Percentiles rank a stretch among this genome's conserved stretches.
Conservation (phyloP, 192 early-diverging fungal species). For the Funneliformis geosporum region DNA sequence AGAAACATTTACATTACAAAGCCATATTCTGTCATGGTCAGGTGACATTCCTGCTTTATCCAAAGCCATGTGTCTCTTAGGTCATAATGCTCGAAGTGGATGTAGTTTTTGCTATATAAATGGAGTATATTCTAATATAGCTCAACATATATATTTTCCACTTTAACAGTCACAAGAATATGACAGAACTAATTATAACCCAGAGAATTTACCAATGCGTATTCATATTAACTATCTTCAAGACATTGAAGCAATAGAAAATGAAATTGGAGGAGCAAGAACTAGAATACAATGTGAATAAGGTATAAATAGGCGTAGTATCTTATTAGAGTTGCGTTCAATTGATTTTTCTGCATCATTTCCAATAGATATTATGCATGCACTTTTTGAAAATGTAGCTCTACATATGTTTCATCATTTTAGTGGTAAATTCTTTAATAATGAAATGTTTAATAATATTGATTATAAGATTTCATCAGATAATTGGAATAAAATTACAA, state of each 20-base stretch:
- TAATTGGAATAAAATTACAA: too few species aligned
- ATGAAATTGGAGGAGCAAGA: background rate
- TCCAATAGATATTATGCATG: too few species aligned
- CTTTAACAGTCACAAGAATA: background rate
- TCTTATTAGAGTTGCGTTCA: too few species aligned
- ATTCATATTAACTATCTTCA: background rate
- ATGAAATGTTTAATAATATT: too few species aligned
- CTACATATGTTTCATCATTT: too few species aligned
- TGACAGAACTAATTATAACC: background rate
- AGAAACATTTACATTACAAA: background rate
- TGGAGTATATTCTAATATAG: background rate
- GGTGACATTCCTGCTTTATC: background rate
- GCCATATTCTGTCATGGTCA: background rate
- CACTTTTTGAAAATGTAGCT: too few species aligned
- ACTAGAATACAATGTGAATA: background rate
- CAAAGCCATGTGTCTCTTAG: background rate
- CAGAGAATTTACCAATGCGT: background rate
- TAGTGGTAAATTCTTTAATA: too few species aligned
- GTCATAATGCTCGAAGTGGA: background rate
- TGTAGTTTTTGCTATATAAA: background rate
- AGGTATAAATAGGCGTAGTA: too few species aligned
- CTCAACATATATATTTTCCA: background rate
- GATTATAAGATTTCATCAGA: too few species aligned
- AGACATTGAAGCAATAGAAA: background rate
- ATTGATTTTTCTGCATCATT: too few species aligned